phyloP scores from a whole-genome alignment of 2,329 filamentous ascomycete species.

The Claviceps fusiformis region DNA sequence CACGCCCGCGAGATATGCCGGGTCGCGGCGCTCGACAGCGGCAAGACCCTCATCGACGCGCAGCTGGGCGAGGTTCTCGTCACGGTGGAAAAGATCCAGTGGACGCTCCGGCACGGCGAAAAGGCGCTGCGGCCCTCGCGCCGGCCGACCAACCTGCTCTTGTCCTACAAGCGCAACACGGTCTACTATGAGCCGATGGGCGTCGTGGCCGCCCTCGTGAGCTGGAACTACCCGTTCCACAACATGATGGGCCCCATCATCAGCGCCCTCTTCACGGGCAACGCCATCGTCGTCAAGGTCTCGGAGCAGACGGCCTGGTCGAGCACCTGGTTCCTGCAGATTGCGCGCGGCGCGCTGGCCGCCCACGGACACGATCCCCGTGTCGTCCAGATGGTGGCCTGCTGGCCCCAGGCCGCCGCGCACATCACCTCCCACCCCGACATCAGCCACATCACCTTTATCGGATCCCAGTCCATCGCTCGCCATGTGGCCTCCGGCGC shows the following conservation, averaged over 20 bases:
- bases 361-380: slow-evolving; percentile 73
- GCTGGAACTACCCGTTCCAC: slow-evolving; percentile 97
- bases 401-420: slow-evolving; percentile 73
- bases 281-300: slow-evolving; percentile 83
- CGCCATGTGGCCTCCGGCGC: slow-evolving; percentile 79
- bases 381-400: slow-evolving; percentile 72
- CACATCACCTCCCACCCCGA: slow-evolving; percentile 73
- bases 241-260: slow-evolving; percentile 89
- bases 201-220: slow-evolving; percentile 82
- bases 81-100: slow-evolving; percentile 84
- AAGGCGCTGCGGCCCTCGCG: slow-evolving; percentile 56
- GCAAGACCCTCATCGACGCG: slow-evolving; percentile 92
- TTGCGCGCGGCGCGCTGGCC: slow-evolving; percentile 64
- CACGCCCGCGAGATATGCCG: slow-evolving; percentile 79
- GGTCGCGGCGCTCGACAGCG: slow-evolving; percentile 79
- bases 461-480: slow-evolving; percentile 77
- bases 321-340: slow-evolving; percentile 63
- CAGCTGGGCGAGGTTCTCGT: slow-evolving; percentile 90
- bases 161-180: slow-evolving; percentile 89
- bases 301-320: slow-evolving; percentile 96
- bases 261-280: slow-evolving; percentile 79
- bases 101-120: slow-evolving; percentile 87
- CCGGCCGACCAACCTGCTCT: slow-evolving; percentile 78
- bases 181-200: slow-evolving; percentile 87
- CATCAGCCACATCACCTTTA: slow-evolving; percentile 88